These are phyloP conservation scores for Trypanosoma melophagium DNA, from an alignment of 208 protist genomes.

Conservation along the genomic window DNA sequence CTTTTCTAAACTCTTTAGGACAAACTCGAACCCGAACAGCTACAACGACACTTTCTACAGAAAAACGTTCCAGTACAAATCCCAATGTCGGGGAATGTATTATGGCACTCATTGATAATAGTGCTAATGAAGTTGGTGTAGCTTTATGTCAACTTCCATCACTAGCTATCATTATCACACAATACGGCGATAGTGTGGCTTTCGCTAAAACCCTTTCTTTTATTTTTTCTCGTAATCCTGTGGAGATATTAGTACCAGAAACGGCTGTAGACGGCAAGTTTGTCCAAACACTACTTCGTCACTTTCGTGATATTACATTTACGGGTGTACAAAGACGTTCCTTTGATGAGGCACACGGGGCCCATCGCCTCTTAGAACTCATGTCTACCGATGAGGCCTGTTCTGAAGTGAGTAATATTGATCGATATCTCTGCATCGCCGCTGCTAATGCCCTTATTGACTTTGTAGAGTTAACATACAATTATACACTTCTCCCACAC, in stretches of 20 bases:
- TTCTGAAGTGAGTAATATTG: constrained; percentile 41
- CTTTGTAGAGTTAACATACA: constrained; percentile 73
- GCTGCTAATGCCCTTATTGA: constrained; percentile 73
- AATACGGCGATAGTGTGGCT: constrained; percentile 74
- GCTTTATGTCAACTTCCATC: constrained; percentile 66
- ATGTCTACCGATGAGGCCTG: constrained; percentile 42
- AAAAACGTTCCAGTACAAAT: constrained; percentile 21
- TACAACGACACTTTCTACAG: constrained; percentile 22
- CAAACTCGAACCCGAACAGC: constrained; percentile 2
- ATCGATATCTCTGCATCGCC: constrained; percentile 80
- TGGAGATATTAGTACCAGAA: constrained; percentile 71
- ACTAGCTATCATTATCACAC: constrained; percentile 59
- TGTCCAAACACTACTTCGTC: constrained; percentile 57
- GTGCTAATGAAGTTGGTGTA: constrained; percentile 66
- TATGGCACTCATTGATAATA: constrained; percentile 74
- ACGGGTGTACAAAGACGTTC: constrained; percentile 72
- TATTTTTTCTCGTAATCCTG: constrained; percentile 65
- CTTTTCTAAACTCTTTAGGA: not conserved
- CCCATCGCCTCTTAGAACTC: constrained; percentile 53
- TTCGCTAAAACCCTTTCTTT: constrained; percentile 72
- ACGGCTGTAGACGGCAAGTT: constrained; percentile 54
- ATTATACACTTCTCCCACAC: constrained; percentile 64
- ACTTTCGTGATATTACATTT: constrained; percentile 66
- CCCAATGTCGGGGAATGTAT: constrained; percentile 41
- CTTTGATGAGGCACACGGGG: constrained; percentile 67